Base-by-base conservation (phyloP, 2,329 filamentous ascomycete genomes). In the Grosmannia serpens region DNA sequence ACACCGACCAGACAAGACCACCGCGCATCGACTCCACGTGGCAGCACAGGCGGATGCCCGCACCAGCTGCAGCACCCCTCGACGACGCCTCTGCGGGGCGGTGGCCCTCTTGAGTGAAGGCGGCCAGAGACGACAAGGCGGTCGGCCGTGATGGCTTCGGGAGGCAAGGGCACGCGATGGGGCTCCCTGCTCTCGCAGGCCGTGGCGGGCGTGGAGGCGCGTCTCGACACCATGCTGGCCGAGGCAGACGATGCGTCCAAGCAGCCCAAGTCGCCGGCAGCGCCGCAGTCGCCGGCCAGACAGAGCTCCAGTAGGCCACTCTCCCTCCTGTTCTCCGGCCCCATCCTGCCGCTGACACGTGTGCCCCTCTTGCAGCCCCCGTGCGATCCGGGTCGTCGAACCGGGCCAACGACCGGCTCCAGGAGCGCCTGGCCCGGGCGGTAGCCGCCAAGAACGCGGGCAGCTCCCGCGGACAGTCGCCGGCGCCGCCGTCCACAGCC, bases 151-250 rank as follows among this genome's bases (percentile, higher is more conserved):
- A 82, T 81, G 78, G 72, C 77, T 63, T 71, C 74, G 62, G 73
- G 77, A 38, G 73, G 72, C 62, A 81, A 82, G 64, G 75, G 79
- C 61, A 81, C 81, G 55, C 81, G 81, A 83, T 91, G 88, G 88
- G 87, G 86, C 52, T 84, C 84, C 35, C 87, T 96, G 69, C 80
- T 96, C 61, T 88, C 91, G 64, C 89, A 92, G 72, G 91, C 92
- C 63, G 90, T 97, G 61, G 91, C 91, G 58, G 91, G 91, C 61
- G 88, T 99, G 59, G 94, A 99, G 74, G 95, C 91, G 60, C 85
- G 89, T 50, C 81, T 99, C 60, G 94, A 99, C 71, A 91, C 83
- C 55, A 95, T 99, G 60, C 80, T 99, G 61, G 85, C 90, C 57
- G 91, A 96, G 64, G 85, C 89, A 58, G 84, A 86, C 50, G 81